A percentile compares a stretch with the other conserved stretches of the same genome.
Evolutionary conservation across 208 protist species (phyloP).

Genomic region (Leishmania mexicana): DNA sequence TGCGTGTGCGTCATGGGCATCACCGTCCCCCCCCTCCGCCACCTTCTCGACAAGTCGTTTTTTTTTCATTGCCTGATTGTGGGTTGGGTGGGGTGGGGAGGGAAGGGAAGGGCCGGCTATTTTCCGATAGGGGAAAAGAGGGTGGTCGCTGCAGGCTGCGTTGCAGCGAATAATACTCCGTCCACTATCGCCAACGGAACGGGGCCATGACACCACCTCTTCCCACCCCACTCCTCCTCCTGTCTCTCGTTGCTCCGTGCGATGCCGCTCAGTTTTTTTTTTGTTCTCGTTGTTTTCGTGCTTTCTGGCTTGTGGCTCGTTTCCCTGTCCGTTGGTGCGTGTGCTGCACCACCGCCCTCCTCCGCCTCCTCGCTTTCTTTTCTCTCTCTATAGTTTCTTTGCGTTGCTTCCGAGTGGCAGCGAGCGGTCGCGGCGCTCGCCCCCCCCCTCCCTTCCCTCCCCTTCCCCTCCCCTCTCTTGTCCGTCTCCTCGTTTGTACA

Average conservation of each 20-base stretch:
- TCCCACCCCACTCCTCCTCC: no score
- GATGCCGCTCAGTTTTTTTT: background rate
- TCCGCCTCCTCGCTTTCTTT: background rate
- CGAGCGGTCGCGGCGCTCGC: no score
- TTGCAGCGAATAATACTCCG: background rate
- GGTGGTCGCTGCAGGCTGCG: background rate
- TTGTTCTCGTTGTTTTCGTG: background rate
- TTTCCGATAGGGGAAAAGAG: background rate
- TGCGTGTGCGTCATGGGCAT: background rate
- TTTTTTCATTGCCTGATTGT: constrained; percentile 8
- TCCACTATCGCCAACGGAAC: background rate
- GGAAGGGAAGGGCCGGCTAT: background rate
- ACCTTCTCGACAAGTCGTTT: background rate
- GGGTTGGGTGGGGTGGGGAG: background rate
- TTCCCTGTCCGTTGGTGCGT: background rate
- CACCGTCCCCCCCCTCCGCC: background rate
- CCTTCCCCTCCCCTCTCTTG: no score
- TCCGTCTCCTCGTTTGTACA: no score
- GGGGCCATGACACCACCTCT: background rate
- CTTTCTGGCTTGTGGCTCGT: background rate
- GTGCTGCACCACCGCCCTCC: background rate
- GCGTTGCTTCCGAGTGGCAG: background rate
- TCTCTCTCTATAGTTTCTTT: background rate
- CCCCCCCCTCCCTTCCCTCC: no score
- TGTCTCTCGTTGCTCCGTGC: background rate